Conservation (phyloP, 768 basidiomycete genomes). For the Coprinopsis marcescibilis region DNA sequence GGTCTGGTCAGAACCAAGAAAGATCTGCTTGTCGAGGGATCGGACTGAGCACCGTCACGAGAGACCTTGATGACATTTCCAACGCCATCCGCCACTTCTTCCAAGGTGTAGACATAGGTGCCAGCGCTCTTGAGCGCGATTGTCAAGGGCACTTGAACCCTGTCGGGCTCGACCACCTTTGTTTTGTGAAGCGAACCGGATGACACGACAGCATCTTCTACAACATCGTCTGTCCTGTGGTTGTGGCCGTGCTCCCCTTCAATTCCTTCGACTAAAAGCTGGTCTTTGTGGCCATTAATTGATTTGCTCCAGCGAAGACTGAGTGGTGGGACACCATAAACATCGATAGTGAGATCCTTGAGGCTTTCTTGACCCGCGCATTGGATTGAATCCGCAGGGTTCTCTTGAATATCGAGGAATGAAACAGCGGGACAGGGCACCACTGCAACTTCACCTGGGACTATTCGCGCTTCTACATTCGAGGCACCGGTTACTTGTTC, state of each 20-base stretch:
- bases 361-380: slow-evolving; percentile 66
- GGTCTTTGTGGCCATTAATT: slow-evolving; percentile 58
- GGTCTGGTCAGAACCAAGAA: slow-evolving; percentile 70
- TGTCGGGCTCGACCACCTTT: slow-evolving; percentile 38
- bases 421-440: slow-evolving; percentile 79
- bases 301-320: slow-evolving; percentile 73
- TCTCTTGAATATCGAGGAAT: slow-evolving; percentile 43
- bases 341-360: slow-evolving; percentile 53
- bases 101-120: slow-evolving; percentile 66
- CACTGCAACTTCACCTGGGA: slow-evolving; percentile 54
- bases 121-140: slow-evolving; percentile 60
- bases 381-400: slow-evolving; percentile 35
- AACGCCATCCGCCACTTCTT: slow-evolving; percentile 76
- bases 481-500: slow-evolving; percentile 68
- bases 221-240: slow-evolving; percentile 16
- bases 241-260: slow-evolving; percentile 46
- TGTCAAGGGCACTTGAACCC: slow-evolving; percentile 62
- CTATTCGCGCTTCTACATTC: slow-evolving; percentile 62
- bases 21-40: slow-evolving; percentile 49
- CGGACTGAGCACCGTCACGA: slow-evolving; percentile 25
- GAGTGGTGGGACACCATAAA: slow-evolving; percentile 71
- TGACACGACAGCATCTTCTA: slow-evolving; percentile 7
- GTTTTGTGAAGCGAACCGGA: background rate
- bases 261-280: slow-evolving; percentile 80
- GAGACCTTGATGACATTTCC: slow-evolving; percentile 65